Evolutionary conservation across 352 stramenopile species (phyloP).

Genomic region (Globisporangium yorkense): DNA sequence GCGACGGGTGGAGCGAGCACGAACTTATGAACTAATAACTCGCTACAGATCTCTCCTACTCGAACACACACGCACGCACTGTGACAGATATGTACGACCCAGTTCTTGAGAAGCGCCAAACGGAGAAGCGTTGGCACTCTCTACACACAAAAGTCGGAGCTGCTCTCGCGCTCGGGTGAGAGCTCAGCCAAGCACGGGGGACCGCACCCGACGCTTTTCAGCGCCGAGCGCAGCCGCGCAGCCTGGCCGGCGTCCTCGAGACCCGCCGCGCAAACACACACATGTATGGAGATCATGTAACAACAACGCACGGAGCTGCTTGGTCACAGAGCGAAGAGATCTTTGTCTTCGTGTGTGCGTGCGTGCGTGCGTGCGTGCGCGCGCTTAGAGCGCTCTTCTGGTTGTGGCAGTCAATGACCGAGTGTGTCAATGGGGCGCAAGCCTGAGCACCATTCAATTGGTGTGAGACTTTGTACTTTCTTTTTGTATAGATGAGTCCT

Average conservation of each 20-base stretch:
- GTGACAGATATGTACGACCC: slow-evolving; percentile 39
- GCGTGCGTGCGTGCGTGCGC: neutral
- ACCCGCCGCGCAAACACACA: slow-evolving; percentile 9
- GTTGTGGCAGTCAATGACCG: neutral
- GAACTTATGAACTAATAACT: neutral
- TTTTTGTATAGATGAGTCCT: neutral
- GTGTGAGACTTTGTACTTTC: neutral
- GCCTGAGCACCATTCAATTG: neutral
- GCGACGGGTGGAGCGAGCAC: neutral
- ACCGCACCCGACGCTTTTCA: slow-evolving; percentile 23
- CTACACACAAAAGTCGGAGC: slow-evolving; percentile 72
- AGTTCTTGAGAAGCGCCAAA: slow-evolving; percentile 80
- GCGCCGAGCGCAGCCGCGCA: slow-evolving; percentile 11
- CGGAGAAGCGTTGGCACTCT: slow-evolving; percentile 43
- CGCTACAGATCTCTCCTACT: neutral
- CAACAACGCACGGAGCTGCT: neutral
- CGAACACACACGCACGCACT: neutral
- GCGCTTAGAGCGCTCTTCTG: neutral
- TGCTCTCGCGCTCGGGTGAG: slow-evolving; percentile 40
- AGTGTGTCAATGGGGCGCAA: neutral
- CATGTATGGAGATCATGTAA: neutral
- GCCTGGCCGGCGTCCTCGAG: slow-evolving; percentile 7
- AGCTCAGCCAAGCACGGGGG: slow-evolving; percentile 18
- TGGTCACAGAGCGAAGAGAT: neutral
- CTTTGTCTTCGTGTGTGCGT: neutral